These are phyloP conservation scores for Marasmius sp. DNA, from an alignment of 1,284 basidiomycete genomes.

Conservation along the genomic window DNA sequence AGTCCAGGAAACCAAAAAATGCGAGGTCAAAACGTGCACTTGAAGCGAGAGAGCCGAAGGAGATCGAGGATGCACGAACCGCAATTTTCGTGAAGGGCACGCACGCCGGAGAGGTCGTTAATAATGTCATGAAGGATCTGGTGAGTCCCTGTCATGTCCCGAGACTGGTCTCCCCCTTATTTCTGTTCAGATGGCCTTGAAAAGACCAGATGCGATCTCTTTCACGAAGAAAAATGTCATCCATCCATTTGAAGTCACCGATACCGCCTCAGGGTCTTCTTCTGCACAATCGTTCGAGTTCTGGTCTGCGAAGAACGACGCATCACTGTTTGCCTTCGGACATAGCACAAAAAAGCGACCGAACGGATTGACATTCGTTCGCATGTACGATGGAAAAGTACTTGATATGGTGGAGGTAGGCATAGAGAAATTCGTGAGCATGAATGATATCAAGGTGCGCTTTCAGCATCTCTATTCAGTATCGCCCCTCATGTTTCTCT, in stretches of 20 bases:
- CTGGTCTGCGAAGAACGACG: slow-evolving; percentile 94
- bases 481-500: not conserved
- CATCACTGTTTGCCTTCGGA: slow-evolving; percentile 87
- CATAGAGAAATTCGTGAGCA: slow-evolving; percentile 77
- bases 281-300: slow-evolving; percentile 80
- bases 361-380: slow-evolving; percentile 81
- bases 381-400: slow-evolving; percentile 87
- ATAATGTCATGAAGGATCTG: slow-evolving; percentile 84
- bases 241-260: slow-evolving; percentile 86
- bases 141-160: slow-evolving; percentile 36
- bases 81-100: slow-evolving; percentile 91
- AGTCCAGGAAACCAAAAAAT: slow-evolving; percentile 90
- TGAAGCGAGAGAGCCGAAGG: slow-evolving; percentile 85
- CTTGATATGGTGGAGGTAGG: slow-evolving; percentile 96
- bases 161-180: not conserved
- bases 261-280: slow-evolving; percentile 9
- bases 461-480: not conserved
- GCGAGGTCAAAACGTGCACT: slow-evolving; percentile 94
- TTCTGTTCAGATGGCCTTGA: slow-evolving; percentile 77
- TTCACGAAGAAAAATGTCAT: slow-evolving; percentile 96
- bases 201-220: slow-evolving; percentile 85
- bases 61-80: slow-evolving; percentile 83
- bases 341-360: slow-evolving; percentile 96
- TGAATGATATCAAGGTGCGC: slow-evolving; percentile 83
- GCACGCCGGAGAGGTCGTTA: slow-evolving; percentile 80